phyloP scores from a whole-genome alignment of 2,329 filamentous ascomycete genomes.

The Fusarium burgessii region DNA sequence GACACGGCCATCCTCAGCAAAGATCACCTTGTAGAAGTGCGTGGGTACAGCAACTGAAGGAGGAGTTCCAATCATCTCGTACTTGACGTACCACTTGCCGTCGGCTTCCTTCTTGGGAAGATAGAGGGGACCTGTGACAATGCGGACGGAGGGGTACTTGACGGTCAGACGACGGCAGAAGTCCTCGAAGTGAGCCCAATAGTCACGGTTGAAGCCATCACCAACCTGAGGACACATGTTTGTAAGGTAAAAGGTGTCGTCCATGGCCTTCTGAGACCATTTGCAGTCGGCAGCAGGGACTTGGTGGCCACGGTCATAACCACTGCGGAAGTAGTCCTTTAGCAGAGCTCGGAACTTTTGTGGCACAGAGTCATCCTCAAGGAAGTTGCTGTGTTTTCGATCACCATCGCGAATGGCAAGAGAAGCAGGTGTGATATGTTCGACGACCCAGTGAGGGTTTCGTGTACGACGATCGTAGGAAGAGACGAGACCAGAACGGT shows the following conservation, averaged over 20 bases:
- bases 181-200: conserved; percentile 99
- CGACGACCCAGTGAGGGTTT: conserved; percentile 94
- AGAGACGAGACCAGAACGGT: conserved; percentile 81
- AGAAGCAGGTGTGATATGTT: conserved; percentile 94
- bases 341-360: conserved; percentile 89
- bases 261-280: conserved; percentile 94
- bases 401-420: conserved; percentile 81
- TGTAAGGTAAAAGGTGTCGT: conserved; percentile 90
- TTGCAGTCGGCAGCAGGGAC: conserved; percentile 96
- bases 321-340: conserved; percentile 93
- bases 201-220: conserved; percentile 98
- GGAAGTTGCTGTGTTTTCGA: conserved; percentile 84
- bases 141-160: conserved; percentile 85
- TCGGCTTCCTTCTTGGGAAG: conserved; percentile 82
- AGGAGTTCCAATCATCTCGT: conserved; percentile 94
- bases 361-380: conserved; percentile 84
- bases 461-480: conserved; percentile 90
- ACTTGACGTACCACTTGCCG: conserved; percentile 94
- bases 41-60: conserved; percentile 96
- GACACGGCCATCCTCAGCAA: conserved; percentile 82
- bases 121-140: conserved; percentile 95
- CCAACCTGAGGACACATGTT: conserved; percentile 99
- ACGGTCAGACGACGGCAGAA: conserved; percentile 88
- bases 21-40: conserved; percentile 99
- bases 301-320: conserved; percentile 96